Percentiles rank a stretch among this genome's conserved stretches.
Evolutionary conservation across 2,329 filamentous ascomycete genomes (phyloP).

Genomic region (Aspergillus sergii): DNA sequence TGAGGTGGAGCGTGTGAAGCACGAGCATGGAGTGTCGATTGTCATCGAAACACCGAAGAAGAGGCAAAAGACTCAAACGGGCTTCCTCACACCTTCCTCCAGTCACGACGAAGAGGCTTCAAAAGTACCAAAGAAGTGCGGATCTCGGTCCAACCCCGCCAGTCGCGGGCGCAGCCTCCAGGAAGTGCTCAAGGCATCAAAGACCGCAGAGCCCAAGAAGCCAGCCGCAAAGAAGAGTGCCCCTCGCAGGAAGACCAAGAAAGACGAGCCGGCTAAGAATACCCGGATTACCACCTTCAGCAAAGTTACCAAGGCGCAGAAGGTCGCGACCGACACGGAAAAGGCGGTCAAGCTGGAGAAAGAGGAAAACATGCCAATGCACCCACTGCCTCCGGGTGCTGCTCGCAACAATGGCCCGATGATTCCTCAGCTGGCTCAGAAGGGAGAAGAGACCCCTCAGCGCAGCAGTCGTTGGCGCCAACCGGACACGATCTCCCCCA

Average conservation of each 20-base stretch:
- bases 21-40: constrained; percentile 41
- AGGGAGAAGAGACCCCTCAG: constrained; percentile 18
- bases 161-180: constrained; percentile 32
- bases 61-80: constrained; percentile 33
- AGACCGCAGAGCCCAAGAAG: constrained; percentile 20
- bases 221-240: constrained; percentile 26
- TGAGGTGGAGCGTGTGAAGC: constrained; percentile 48
- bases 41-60: constrained; percentile 45
- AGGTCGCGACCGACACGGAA: constrained; percentile 18
- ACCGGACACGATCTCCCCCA: constrained; percentile 26
- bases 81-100: constrained; percentile 47
- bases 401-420: constrained; percentile 41
- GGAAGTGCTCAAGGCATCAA: constrained; percentile 26
- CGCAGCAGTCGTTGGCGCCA: constrained; percentile 16
- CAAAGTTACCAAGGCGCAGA: constrained; percentile 37
- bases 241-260: constrained; percentile 26
- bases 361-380: constrained; percentile 37
- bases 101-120: constrained; percentile 40
- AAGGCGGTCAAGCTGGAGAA: constrained; percentile 31
- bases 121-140: constrained; percentile 25
- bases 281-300: constrained; percentile 35
- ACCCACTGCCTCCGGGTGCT: constrained; percentile 35
- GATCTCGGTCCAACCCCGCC: constrained; percentile 30
- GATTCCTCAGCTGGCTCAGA: constrained; percentile 29
- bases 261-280: constrained; percentile 27